Percentiles rank a stretch among this genome's conserved stretches.
Conservation (phyloP, 2,329 filamentous ascomycete species). For the Alternaria sp. region DNA sequence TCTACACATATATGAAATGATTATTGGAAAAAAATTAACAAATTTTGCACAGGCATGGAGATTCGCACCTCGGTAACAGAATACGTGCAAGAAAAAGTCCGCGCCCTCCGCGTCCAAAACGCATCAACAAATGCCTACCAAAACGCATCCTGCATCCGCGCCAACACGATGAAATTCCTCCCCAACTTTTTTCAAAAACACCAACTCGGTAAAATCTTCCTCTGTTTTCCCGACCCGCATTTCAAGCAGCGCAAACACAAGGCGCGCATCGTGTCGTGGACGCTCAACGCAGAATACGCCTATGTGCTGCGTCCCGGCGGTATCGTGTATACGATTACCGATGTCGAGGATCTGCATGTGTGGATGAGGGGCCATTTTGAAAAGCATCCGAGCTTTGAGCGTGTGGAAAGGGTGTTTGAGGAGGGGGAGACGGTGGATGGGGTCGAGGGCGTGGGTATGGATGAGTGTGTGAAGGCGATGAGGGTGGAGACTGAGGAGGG, state of each 20-base stretch:
- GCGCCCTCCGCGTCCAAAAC: conserved; percentile 77
- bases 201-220: conserved; percentile 90
- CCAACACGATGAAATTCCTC: conserved; percentile 99
- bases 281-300: conserved; percentile 91
- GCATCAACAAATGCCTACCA: conserved; percentile 68
- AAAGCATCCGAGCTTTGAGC: conserved; percentile 79
- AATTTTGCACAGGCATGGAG: conserved; percentile 77
- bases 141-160: conserved; percentile 87
- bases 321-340: conserved; percentile 93
- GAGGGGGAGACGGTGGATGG: conserved; percentile 70
- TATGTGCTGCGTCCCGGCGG: conserved; percentile 85
- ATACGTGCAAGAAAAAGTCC: conserved; percentile 88
- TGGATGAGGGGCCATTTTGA: conserved; percentile 94
- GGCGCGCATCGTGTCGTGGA: conserved; percentile 88
- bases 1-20: too few relatives aligned
- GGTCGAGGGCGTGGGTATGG: conserved; percentile 71
- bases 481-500: conserved; percentile 90
- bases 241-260: conserved; percentile 99
- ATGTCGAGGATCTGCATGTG: conserved; percentile 90
- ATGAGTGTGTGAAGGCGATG: conserved; percentile 79
- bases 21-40: too few relatives aligned
- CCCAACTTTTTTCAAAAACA: conserved; percentile 90
- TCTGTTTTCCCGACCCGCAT: conserved; percentile 98
- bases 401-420: conserved; percentile 60
- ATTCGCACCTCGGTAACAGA: conserved; percentile 90